These are phyloP conservation scores for Posidonia australis DNA, from an alignment of 106 monocot species.

Conservation along the genomic window DNA sequence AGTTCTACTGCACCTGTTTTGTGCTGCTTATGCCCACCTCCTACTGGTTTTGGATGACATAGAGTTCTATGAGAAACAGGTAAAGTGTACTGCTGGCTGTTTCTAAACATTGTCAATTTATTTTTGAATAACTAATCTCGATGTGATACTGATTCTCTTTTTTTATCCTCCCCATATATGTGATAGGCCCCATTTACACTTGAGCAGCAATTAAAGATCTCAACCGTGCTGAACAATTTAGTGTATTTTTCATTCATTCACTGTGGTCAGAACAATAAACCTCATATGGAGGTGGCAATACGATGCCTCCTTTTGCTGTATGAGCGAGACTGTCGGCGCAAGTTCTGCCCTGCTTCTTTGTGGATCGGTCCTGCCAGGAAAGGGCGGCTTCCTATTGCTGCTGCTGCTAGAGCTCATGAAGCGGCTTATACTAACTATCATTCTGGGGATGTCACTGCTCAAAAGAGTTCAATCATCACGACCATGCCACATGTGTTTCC, in stretches of 20 bases:
- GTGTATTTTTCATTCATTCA: constrained; percentile 69
- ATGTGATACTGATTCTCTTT: constrained; percentile 8
- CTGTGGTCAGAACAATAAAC: constrained; percentile 29
- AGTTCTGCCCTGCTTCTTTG: constrained; percentile 61
- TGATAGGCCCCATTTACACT: constrained; percentile 72
- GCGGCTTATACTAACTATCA: constrained; percentile 44
- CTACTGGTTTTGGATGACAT: constrained; percentile 94
- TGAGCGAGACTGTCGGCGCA: constrained; percentile 82
- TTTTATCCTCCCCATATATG: constrained; percentile 2
- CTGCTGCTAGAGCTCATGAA: constrained; percentile 87
- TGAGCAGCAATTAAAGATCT: constrained; percentile 54
- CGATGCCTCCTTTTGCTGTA: constrained; percentile 78
- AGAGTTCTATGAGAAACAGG: constrained; percentile 98
- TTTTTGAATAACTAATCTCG: not conserved
- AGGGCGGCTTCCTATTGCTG: constrained; percentile 60
- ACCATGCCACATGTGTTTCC: constrained; percentile 90
- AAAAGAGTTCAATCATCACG: constrained; percentile 51
- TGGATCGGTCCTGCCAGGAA: constrained; percentile 73
- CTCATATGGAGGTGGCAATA: constrained; percentile 48
- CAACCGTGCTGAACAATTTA: constrained; percentile 69
- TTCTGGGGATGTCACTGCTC: constrained; percentile 22
- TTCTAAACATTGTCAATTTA: not conserved
- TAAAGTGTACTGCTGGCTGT: constrained; percentile 15
- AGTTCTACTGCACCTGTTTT: constrained; percentile 68
- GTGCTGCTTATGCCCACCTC: constrained; percentile 82